Conservation (phyloP, 129 eudicot species). For the Tagetes erecta region DNA sequence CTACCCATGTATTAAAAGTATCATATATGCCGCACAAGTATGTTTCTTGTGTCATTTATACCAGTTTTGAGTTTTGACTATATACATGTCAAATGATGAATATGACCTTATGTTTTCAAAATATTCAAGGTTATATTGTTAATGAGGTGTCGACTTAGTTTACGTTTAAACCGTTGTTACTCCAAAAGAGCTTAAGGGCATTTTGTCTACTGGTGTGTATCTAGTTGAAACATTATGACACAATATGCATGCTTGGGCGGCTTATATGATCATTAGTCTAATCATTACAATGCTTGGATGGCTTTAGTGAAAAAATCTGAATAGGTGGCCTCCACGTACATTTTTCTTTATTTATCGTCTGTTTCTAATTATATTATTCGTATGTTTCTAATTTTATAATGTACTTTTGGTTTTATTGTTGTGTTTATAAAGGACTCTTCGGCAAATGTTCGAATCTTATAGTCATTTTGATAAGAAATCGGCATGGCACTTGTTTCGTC, state of each 20-base stretch:
- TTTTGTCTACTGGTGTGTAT: neutral
- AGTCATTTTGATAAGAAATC: slow-evolving; percentile 78
- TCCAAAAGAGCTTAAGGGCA: neutral
- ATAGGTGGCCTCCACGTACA: slow-evolving; percentile 2
- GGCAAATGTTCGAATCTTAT: slow-evolving; percentile 80
- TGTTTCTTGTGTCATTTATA: neutral
- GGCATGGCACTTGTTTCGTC: slow-evolving; percentile 90
- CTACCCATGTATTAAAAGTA: neutral
- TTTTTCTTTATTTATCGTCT: neutral
- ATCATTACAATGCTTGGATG: neutral
- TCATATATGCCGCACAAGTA: neutral
- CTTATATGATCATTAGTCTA: neutral
- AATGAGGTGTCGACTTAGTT: neutral
- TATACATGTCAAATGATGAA: neutral
- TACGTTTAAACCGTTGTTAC: neutral
- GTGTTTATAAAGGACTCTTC: slow-evolving; percentile 65
- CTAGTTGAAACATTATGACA: neutral
- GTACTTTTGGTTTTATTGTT: slow-evolving; percentile 14
- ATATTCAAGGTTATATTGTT: neutral
- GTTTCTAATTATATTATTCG: neutral
- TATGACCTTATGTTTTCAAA: neutral
- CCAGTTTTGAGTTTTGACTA: neutral
- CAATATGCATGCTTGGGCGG: neutral
- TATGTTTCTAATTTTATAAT: slow-evolving; percentile 5
- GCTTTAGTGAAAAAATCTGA: neutral